Percentiles rank a stretch among this genome's conserved stretches.
phyloP scores from a whole-genome alignment of 768 basidiomycete genomes.

The Agrocybe praecox region DNA sequence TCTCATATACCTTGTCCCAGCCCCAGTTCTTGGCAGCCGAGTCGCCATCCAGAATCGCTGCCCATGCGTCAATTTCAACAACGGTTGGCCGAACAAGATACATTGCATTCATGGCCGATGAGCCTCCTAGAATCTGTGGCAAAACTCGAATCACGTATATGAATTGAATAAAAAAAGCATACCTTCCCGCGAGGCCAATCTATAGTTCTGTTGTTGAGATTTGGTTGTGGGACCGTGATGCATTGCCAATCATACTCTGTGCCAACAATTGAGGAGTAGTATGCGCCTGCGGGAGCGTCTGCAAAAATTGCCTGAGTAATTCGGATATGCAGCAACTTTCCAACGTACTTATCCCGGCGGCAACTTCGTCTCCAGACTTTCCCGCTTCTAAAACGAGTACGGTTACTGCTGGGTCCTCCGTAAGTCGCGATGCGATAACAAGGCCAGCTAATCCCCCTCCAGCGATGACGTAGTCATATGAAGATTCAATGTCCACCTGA shows the following conservation, averaged over 20 bases:
- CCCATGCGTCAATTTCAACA: slow-evolving; percentile 50
- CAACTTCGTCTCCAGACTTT: slow-evolving; percentile 14
- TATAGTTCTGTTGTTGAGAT: slow-evolving; percentile 40
- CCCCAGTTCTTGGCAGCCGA: slow-evolving; percentile 36
- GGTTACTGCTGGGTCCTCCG: slow-evolving; percentile 34
- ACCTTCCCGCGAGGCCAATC: slow-evolving; percentile 61
- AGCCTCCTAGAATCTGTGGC: slow-evolving; percentile 52
- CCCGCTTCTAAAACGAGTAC: slow-evolving; percentile 47
- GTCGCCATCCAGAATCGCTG: slow-evolving; percentile 30
- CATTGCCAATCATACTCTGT: slow-evolving; percentile 54
- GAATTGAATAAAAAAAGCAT: not conserved
- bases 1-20: slow-evolving; percentile 45
- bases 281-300: slow-evolving; percentile 51
- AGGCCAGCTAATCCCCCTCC: slow-evolving; percentile 39
- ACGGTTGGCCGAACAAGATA: slow-evolving; percentile 55
- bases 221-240: slow-evolving; percentile 42
- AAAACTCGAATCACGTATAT: not conserved
- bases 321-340: not conserved
- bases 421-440: slow-evolving; percentile 31
- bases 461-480: slow-evolving; percentile 38
- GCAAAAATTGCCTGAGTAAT: not conserved
- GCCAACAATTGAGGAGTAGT: slow-evolving; percentile 45
- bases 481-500: slow-evolving; percentile 3
- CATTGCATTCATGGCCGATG: slow-evolving; percentile 64
- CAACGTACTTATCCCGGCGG: slow-evolving; percentile 5